phyloP scores from a whole-genome alignment of 2,329 filamentous ascomycete genomes.

The Aspergillus fumigatiaffinis region DNA sequence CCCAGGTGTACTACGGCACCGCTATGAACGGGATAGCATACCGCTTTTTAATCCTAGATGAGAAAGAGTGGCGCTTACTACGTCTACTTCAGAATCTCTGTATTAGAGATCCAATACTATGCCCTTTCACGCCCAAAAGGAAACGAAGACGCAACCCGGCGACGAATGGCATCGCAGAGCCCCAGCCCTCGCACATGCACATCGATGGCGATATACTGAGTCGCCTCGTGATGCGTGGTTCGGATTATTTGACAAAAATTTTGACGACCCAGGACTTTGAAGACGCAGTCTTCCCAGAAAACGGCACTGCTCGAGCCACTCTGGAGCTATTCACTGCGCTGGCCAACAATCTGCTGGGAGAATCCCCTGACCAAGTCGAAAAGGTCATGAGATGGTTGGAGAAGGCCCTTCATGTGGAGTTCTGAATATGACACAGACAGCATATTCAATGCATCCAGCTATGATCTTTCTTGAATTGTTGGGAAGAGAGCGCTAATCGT shows the following conservation, averaged over 20 bases:
- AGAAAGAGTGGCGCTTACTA: constrained; percentile 64
- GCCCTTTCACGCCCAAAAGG: constrained; percentile 45
- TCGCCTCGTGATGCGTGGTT: constrained; percentile 48
- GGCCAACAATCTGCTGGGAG: constrained; percentile 48
- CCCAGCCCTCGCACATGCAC: constrained; percentile 53
- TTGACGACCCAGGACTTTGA: constrained; percentile 22
- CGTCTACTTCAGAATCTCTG: constrained; percentile 69
- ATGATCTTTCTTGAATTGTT: constrained; percentile 1
- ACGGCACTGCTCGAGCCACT: constrained; percentile 13
- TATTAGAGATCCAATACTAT: constrained; percentile 45
- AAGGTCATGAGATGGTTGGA: constrained; percentile 35
- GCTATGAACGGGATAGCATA: constrained; percentile 66
- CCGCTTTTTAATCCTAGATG: constrained; percentile 63
- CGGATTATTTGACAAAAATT: constrained; percentile 26
- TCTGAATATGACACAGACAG: constrained; percentile 10
- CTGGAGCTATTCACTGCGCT: constrained; percentile 46
- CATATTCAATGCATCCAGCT: background rate
- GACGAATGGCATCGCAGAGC: constrained; percentile 38
- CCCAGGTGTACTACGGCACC: constrained; percentile 58
- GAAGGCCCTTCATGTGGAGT: constrained; percentile 24
- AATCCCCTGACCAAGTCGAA: constrained; percentile 20
- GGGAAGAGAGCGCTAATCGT: background rate
- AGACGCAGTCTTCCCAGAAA: constrained; percentile 7
- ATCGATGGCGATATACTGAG: constrained; percentile 64
- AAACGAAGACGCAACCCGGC: constrained; percentile 23